A percentile compares a stretch with the other conserved stretches of the same genome.
Evolutionary conservation across 805 yeast genomes (phyloP).

Genomic region (Lipomyces yamanashiensis): DNA sequence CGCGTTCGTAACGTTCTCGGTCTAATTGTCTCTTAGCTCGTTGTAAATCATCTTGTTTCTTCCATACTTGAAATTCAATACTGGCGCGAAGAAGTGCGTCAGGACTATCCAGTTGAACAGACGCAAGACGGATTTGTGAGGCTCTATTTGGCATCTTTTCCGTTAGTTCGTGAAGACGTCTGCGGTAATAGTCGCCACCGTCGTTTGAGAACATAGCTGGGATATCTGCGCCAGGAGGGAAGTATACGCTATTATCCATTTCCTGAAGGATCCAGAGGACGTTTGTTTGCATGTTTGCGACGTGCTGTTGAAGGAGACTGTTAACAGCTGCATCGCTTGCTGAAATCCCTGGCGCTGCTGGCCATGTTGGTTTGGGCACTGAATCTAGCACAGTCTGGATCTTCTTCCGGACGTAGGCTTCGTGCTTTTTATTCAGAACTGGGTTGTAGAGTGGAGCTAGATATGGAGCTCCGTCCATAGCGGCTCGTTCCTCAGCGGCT

Average conservation of each 20-base stretch:
- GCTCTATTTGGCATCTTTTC: slow-evolving; percentile 14
- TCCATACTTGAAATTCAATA: slow-evolving; percentile 30
- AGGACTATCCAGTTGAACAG: slow-evolving; percentile 24
- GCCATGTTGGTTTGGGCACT: slow-evolving; percentile 26
- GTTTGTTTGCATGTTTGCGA: slow-evolving; percentile 24
- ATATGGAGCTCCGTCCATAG: slow-evolving; percentile 28
- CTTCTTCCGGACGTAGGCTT: slow-evolving; percentile 35
- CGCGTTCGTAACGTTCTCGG: slow-evolving; percentile 32
- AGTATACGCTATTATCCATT: slow-evolving; percentile 28
- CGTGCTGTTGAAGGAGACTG: slow-evolving; percentile 1
- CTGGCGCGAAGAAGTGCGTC: slow-evolving; percentile 20
- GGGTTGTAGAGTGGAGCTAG: slow-evolving; percentile 34
- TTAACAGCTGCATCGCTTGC: slow-evolving; percentile 4
- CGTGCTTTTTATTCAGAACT: slow-evolving; percentile 34
- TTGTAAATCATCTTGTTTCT: slow-evolving; percentile 21
- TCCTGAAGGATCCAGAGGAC: slow-evolving; percentile 33
- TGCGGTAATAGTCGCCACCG: slow-evolving; percentile 21
- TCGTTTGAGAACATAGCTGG: slow-evolving; percentile 20
- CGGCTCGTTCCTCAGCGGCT: slow-evolving; percentile 24
- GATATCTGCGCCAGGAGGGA: slow-evolving; percentile 32
- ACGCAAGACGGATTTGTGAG: slow-evolving; percentile 14
- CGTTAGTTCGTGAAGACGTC: slow-evolving; percentile 22
- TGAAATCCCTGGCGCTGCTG: slow-evolving; percentile 19
- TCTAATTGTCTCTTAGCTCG: slow-evolving; percentile 30
- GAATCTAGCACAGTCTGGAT: slow-evolving; percentile 25